Base-by-base conservation (phyloP, 176 grass and related monocot species). In the Guadua angustifolia region DNA sequence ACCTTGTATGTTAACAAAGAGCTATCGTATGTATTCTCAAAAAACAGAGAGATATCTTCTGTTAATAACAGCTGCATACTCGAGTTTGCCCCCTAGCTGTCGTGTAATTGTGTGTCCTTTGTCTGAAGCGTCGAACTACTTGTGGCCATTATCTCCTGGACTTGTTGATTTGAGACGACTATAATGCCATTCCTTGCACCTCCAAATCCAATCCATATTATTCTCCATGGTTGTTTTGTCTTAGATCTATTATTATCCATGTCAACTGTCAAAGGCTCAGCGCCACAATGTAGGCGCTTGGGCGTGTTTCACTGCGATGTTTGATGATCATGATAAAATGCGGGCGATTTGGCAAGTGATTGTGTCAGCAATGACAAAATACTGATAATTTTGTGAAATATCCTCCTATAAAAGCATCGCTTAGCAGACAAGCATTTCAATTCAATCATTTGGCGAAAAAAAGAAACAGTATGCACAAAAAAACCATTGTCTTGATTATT, bases 41-140 rank as follows among this genome's bases (percentile, higher is more conserved):
- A 80, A 69, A 80, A 60, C 51, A 57, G 15, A 39, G 71, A 65
- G 62, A 5, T 64, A 33, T 79, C 76, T 22, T 70, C 8, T 71
- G 66, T 65, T 87, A 71, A 75, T 84, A 77, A 42, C 73, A 35
- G 61, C 49, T 58, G 46, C 73, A 84, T 75, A 26, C 32, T 69
- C 36, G 40, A 68, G 62, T n/a, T 46, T 29, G 36, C 50, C 26
- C 74, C n/a, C 17, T 42, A 58, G 24, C 47, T 42, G 16, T 11
- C 75, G 71, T 84, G 71, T 84, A 59, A 36, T 57, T 68, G 52
- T 53, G 58, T 75, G 82, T 52, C 21, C 21, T 7, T 9, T 74
- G 55, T 75, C n/a, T 62, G 69, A 73, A 47, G 12, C 10, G 26
- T 49, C 68, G 4, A 45, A 12, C 51, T 62, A 72, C 25, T 9